Evolutionary conservation across 2,329 filamentous ascomycete genomes (phyloP).

Genomic region (Colletotrichum destructivum): DNA sequence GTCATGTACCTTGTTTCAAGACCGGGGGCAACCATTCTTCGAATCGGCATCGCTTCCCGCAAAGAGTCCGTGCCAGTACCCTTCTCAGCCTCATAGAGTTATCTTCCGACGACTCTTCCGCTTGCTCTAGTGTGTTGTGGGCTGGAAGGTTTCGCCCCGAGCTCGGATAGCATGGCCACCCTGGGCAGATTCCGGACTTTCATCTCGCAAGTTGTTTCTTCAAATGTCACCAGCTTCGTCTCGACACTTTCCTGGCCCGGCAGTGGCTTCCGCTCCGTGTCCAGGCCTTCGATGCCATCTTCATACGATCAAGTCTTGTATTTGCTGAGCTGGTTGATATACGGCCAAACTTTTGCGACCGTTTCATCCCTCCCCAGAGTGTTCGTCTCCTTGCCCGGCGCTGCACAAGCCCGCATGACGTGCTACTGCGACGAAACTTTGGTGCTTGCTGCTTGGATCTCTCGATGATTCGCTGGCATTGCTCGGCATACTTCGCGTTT

Average conservation of each 20-base stretch:
- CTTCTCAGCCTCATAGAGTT: constrained; percentile 36
- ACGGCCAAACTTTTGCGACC: constrained; percentile 19
- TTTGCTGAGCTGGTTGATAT: constrained; percentile 24
- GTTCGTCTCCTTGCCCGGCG: constrained; percentile 37
- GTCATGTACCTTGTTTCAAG: constrained; percentile 38
- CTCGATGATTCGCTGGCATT: constrained; percentile 2
- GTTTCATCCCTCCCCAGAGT: constrained; percentile 35
- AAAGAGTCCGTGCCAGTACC: constrained; percentile 18
- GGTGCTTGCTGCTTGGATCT: not conserved
- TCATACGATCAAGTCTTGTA: constrained; percentile 21
- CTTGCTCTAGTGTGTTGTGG: constrained; percentile 31
- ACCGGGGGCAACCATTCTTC: constrained; percentile 27
- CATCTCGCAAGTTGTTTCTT: not conserved
- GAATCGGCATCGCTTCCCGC: constrained; percentile 11
- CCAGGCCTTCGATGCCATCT: not conserved
- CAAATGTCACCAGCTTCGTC: constrained; percentile 17
- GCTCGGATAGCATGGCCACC: constrained; percentile 28
- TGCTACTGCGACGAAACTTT: constrained; percentile 28
- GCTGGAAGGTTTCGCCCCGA: constrained; percentile 16
- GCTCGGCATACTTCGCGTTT: constrained; percentile 10
- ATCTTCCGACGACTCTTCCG: constrained; percentile 34
- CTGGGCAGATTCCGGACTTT: constrained; percentile 7
- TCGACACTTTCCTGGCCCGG: constrained; percentile 20
- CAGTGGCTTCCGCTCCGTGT: constrained; percentile 3
- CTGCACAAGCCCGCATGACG: constrained; percentile 26